Conservation (phyloP, 1,139 yeast genomes). For the Citeromyces siamensis region DNA sequence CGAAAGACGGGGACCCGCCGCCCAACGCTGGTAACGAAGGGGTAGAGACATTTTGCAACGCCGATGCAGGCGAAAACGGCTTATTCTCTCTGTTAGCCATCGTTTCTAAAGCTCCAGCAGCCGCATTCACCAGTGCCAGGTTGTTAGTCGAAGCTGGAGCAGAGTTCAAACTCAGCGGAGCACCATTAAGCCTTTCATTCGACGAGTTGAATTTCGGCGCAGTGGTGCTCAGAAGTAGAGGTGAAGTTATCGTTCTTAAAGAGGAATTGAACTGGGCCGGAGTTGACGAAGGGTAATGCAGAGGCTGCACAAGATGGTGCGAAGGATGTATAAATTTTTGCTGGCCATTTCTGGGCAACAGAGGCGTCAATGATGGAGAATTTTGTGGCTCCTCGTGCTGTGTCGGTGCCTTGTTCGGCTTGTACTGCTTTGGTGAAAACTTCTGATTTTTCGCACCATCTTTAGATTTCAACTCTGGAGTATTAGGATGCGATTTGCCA, state of each 20-base stretch:
- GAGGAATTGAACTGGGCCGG: constrained; percentile 65
- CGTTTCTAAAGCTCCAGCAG: constrained; percentile 53
- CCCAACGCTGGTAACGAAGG: constrained; percentile 8
- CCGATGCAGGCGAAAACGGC: constrained; percentile 3
- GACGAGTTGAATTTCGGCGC: constrained; percentile 24
- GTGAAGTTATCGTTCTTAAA: constrained; percentile 50
- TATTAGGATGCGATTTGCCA: constrained; percentile 17
- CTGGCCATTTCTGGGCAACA: constrained; percentile 18
- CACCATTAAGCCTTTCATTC: constrained; percentile 12
- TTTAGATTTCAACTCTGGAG: constrained; percentile 21
- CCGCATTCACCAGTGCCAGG: constrained; percentile 10
- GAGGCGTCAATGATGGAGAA: constrained; percentile 18
- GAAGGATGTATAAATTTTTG: neutral
- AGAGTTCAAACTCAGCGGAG: neutral
- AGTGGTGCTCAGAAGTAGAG: constrained; percentile 32
- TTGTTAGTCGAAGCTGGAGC: constrained; percentile 1
- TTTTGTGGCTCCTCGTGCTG: neutral
- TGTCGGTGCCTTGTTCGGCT: constrained; percentile 12
- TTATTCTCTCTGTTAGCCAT: constrained; percentile 17
- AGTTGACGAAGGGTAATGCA: constrained; percentile 57
- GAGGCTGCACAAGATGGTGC: constrained; percentile 23
- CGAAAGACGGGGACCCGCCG: constrained; percentile 27
- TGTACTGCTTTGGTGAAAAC: constrained; percentile 21
- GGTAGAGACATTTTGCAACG: constrained; percentile 3
- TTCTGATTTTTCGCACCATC: constrained; percentile 15